Evolutionary conservation across 257 asterid species (phyloP).

Genomic region (Solanum paucissectum): DNA sequence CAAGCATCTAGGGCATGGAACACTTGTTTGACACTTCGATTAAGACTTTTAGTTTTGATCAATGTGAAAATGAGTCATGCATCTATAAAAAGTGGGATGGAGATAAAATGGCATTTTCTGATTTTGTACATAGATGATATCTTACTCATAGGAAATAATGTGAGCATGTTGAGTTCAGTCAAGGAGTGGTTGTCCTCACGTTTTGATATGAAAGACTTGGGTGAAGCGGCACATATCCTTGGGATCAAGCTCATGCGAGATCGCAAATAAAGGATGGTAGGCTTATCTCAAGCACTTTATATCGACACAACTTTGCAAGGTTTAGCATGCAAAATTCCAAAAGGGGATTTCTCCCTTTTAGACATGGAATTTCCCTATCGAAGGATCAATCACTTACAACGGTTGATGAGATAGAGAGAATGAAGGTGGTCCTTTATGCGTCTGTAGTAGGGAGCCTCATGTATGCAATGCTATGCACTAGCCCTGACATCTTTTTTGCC

Average conservation of each 20-base stretch:
- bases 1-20: neutral
- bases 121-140: neutral
- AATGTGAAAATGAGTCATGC: neutral
- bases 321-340: neutral
- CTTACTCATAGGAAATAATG: neutral
- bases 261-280: neutral
- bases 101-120: neutral
- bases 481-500: neutral
- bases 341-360: neutral
- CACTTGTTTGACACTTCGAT: neutral
- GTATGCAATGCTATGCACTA: neutral
- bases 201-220: neutral
- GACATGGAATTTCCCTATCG: neutral
- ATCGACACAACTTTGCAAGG: neutral
- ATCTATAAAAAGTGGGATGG: neutral
- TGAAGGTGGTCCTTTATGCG: neutral
- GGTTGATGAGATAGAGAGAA: neutral
- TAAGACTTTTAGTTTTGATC: neutral
- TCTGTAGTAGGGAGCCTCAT: neutral
- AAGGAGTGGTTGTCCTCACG: neutral
- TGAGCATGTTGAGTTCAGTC: neutral
- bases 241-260: neutral
- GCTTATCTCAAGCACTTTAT: neutral
- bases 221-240: neutral
- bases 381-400: neutral